phyloP scores from a whole-genome alignment of 2,329 filamentous ascomycete species.

The Zymoseptoria brevis region DNA sequence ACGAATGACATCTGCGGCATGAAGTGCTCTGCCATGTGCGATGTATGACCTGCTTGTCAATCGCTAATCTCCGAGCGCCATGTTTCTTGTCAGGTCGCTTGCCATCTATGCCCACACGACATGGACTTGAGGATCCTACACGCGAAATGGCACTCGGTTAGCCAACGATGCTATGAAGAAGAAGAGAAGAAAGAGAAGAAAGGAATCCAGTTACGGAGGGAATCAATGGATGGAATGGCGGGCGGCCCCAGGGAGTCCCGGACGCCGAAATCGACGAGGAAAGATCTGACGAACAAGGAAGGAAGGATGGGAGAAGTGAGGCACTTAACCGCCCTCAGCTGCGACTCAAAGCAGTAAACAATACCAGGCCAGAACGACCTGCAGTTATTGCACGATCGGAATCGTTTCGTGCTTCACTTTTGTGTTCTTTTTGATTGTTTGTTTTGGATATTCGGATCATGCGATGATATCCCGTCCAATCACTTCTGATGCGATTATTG shows the following conservation, averaged over 20 bases:
- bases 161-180: not conserved
- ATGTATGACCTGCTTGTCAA: not conserved
- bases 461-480: slow-evolving; percentile 6
- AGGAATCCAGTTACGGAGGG: not conserved
- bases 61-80: not conserved
- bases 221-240: no score
- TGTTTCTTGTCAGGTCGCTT: not conserved
- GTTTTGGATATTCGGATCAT: not conserved
- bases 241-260: not conserved
- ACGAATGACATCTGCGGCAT: not conserved
- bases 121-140: not conserved
- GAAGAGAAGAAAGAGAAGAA: not conserved
- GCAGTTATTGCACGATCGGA: no score
- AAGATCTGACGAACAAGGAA: not conserved
- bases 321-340: no score
- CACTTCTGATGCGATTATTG: not conserved
- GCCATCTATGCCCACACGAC: slow-evolving; percentile 1
- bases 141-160: not conserved
- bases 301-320: no score
- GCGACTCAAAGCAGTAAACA: no score
- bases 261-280: not conserved
- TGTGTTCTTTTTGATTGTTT: not conserved
- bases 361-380: no score
- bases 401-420: slow-evolving; percentile 1
- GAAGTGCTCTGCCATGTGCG: not conserved